phyloP scores from a whole-genome alignment of 1,284 basidiomycete species.

The Papiliotrema flavescens region DNA sequence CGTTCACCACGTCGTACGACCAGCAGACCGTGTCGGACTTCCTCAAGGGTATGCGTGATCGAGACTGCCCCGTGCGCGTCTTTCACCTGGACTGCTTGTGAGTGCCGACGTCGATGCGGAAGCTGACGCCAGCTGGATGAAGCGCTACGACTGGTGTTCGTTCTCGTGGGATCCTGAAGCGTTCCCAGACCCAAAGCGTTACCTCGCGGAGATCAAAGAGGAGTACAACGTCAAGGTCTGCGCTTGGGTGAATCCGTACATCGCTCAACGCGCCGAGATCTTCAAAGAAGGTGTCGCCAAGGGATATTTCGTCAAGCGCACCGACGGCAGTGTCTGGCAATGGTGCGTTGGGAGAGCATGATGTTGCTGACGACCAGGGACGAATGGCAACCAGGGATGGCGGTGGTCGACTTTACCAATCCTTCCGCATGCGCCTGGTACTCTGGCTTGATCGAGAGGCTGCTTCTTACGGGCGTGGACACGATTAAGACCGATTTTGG shows the following conservation, averaged over 20 bases:
- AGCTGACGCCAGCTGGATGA: slow-evolving; percentile 58
- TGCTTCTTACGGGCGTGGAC: slow-evolving; percentile 68
- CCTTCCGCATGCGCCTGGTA: slow-evolving; percentile 67
- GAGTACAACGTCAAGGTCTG: slow-evolving; percentile 65
- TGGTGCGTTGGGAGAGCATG: slow-evolving; percentile 32
- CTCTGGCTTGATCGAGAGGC: slow-evolving; percentile 56
- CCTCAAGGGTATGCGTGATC: slow-evolving; percentile 65
- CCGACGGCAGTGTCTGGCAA: slow-evolving; percentile 69
- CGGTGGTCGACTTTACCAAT: slow-evolving; percentile 67
- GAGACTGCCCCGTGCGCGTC: slow-evolving; percentile 66
- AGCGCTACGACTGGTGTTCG: slow-evolving; percentile 72
- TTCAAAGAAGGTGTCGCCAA: slow-evolving; percentile 65
- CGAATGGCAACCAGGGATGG: slow-evolving; percentile 67
- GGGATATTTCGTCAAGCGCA: slow-evolving; percentile 67
- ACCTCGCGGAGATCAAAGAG: slow-evolving; percentile 63
- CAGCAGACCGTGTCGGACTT: slow-evolving; percentile 64
- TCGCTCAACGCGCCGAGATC: slow-evolving; percentile 61
- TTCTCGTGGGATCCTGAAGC: slow-evolving; percentile 72
- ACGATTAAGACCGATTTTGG: slow-evolving; percentile 64
- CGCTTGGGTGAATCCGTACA: slow-evolving; percentile 57
- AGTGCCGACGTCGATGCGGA: not conserved
- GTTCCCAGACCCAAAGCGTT: slow-evolving; percentile 67
- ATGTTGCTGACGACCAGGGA: slow-evolving; percentile 56
- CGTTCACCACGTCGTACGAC: slow-evolving; percentile 67
- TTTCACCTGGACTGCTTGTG: slow-evolving; percentile 70